Evolutionary conservation across 768 basidiomycete species (phyloP), one percentile per base, ranked within the genome.

Genomic region (Tylopilus sp.): DNA sequence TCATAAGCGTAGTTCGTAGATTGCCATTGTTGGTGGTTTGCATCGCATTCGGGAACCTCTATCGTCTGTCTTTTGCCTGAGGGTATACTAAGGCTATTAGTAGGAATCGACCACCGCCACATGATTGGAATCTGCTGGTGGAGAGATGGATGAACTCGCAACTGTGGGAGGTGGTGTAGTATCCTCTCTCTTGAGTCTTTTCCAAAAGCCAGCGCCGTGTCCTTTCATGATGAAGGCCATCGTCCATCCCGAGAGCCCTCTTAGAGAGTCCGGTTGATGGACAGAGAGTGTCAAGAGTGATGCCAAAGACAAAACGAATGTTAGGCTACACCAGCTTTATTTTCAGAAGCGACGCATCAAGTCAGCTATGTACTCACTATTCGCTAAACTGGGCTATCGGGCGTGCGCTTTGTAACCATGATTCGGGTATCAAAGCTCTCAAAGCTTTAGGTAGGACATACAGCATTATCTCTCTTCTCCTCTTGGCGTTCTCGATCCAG

Each of bases 381-480:
- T 91, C 88, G 8, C 68, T 64, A 40, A 76, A 49, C 33, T 67
- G 71, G 8, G 74, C 68, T n/a, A 70, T 69, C 13, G 53, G 59
- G 31, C 71, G 73, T 2, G 75, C 70, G 43, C 73, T 76, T 52
- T 71, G 73, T 21, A 81, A 41, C 79, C 81, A 83, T 5, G 59
- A 61, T 52, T 79, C 70, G 1, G 86, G 78, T n/a, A 91, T 63
- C 47, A 74, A 80, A 0, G 88, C 75, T 40, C 85, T 73, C 26
- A 91, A 55, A 12, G 87, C 88, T 48, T 79, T 74, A 3, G 89
- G 88, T 5, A 91, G 70, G 47, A 90, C 88, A 59, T 91, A 91
- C 26, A 91, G 64, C 0, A 87, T 83, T 72, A 91, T 87, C 69
- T 91, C 89, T 5, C 87, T 86, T 47, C 89, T 72, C 55, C 89